phyloP scores from a whole-genome alignment of 148 eudicot species.

The Chenopodium formosanum region DNA sequence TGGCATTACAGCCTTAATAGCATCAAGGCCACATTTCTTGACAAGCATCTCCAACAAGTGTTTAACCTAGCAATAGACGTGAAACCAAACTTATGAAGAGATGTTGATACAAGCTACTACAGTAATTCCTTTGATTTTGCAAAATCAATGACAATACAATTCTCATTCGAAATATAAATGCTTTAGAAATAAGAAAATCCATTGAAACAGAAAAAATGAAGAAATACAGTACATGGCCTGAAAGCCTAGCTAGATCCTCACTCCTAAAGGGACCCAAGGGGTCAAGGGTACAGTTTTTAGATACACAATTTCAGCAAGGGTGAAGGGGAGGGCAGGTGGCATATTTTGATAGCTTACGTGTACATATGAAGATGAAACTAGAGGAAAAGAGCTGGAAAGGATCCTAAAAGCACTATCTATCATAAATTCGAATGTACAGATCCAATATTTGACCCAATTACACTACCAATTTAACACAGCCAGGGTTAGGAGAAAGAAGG shows the following conservation, averaged over 20 bases:
- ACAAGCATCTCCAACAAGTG: constrained; percentile 88
- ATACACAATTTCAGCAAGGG: no score
- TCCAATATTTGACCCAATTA: neutral
- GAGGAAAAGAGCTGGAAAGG: neutral
- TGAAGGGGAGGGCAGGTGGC: no score
- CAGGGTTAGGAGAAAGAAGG: neutral
- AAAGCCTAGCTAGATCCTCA: no score
- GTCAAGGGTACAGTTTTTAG: no score
- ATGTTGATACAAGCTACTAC: no score
- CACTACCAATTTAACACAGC: neutral
- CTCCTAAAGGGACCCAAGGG: no score
- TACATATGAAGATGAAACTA: neutral
- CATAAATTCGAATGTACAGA: neutral
- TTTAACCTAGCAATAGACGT: constrained; percentile 56
- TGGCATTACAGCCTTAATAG: constrained; percentile 94
- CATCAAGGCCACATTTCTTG: constrained; percentile 92
- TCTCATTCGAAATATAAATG: no score
- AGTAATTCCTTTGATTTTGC: no score
- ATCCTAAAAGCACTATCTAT: neutral
- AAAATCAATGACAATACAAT: neutral
- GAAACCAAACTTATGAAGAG: neutral
- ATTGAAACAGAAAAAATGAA: neutral
- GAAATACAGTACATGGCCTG: neutral
- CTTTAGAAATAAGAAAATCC: neutral
- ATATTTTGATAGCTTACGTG: neutral